Evolutionary conservation across 805 yeast species (phyloP).

Genomic region (Metschnikowia vanudenii): DNA sequence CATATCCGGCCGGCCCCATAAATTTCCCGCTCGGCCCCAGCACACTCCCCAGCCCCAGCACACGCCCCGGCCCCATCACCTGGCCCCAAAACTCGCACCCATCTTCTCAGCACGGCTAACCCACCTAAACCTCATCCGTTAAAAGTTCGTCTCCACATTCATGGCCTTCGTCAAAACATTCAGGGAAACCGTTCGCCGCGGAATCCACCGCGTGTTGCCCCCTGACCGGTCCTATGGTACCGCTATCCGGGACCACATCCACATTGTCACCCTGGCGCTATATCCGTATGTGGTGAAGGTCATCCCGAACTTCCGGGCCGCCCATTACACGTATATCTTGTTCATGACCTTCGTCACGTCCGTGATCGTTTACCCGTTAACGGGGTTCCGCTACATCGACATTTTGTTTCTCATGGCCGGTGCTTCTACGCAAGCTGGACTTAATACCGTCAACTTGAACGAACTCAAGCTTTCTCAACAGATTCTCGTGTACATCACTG

Average conservation of each 20-base stretch:
- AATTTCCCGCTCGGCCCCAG: too few species aligned
- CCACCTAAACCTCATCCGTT: too few species aligned
- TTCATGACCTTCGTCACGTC: conserved; percentile 63
- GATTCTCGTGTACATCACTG: conserved; percentile 58
- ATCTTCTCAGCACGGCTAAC: too few species aligned
- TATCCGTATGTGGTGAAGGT: conserved; percentile 42
- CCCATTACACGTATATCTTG: conserved; percentile 72
- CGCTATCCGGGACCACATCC: conserved; percentile 23
- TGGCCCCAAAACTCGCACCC: neutral
- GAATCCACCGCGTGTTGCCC: neutral
- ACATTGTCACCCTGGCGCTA: conserved; percentile 32
- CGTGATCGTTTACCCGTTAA: conserved; percentile 72
- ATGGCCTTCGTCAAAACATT: neutral
- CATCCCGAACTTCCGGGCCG: conserved; percentile 57
- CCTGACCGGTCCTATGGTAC: conserved; percentile 8
- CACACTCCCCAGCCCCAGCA: too few species aligned
- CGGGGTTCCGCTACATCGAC: conserved; percentile 69
- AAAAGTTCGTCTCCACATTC: too few species aligned
- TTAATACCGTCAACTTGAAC: conserved; percentile 75
- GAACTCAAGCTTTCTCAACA: conserved; percentile 74
- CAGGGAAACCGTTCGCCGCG: neutral
- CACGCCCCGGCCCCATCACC: too few species aligned
- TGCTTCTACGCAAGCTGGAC: conserved; percentile 87
- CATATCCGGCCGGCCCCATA: too few species aligned
- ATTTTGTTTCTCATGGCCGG: conserved; percentile 74